Evolutionary conservation across 371 early-diverging fungal species (phyloP).

Genomic region (Rhizopus sp.): DNA sequence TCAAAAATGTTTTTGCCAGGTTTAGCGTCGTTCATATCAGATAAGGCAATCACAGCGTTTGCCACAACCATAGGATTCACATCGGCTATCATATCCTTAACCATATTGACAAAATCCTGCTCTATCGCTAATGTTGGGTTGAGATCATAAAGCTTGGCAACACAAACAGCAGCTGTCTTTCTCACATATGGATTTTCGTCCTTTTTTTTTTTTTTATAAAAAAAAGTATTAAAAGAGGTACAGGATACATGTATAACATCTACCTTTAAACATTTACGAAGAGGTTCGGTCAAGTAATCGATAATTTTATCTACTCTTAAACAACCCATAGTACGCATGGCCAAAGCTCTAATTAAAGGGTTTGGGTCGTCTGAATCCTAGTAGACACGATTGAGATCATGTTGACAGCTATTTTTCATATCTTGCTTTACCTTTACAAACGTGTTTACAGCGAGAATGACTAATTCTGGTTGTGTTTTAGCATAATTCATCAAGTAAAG

Average conservation of each 20-base stretch:
- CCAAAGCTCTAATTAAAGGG: slow-evolving; percentile 93
- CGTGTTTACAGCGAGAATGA: slow-evolving; percentile 95
- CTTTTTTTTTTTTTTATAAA: slow-evolving; percentile 12
- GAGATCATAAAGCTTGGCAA: slow-evolving; percentile 88
- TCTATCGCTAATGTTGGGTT: slow-evolving; percentile 73
- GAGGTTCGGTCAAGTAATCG: slow-evolving; percentile 81
- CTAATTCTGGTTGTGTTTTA: slow-evolving; percentile 95
- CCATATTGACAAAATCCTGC: slow-evolving; percentile 81
- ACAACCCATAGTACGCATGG: slow-evolving; percentile 97
- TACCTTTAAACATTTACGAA: slow-evolving; percentile 77
- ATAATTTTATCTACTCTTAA: slow-evolving; percentile 94
- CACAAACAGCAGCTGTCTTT: slow-evolving; percentile 37
- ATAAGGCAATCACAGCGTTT: slow-evolving; percentile 92
- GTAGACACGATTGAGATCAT: not conserved
- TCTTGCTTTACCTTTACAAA: slow-evolving; percentile 85
- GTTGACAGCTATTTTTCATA: not conserved
- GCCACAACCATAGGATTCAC: slow-evolving; percentile 95
- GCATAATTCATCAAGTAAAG: slow-evolving; percentile 92
- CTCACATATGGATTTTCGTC: slow-evolving; percentile 31
- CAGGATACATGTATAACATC: too few species aligned
- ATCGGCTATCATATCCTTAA: slow-evolving; percentile 91
- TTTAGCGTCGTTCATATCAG: slow-evolving; percentile 91
- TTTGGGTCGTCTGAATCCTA: slow-evolving; percentile 95
- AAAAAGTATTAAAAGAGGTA: not conserved
- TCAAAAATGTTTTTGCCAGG: slow-evolving; percentile 76